A percentile compares a stretch with the other conserved stretches of the same genome.
Conservation (phyloP, 345 rosid genomes). For the Eucalyptus albens region DNA sequence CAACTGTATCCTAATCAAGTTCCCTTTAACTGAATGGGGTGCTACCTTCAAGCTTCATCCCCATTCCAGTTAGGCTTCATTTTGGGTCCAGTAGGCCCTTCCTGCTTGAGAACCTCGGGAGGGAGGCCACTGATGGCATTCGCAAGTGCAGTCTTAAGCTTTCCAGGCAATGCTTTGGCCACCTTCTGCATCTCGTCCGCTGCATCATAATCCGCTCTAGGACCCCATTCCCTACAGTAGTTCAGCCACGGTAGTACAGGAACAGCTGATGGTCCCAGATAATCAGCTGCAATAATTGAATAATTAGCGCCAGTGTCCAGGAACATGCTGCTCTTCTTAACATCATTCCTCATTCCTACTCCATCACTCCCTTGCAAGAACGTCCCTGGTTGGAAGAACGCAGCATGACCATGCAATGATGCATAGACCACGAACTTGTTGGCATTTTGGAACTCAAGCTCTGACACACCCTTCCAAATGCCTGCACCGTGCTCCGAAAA, state of each 20-base stretch:
- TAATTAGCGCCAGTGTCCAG: neutral
- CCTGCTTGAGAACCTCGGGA: neutral
- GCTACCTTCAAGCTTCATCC: neutral
- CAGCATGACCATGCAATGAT: slow-evolving; percentile 5
- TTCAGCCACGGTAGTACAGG: neutral
- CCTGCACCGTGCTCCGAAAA: neutral
- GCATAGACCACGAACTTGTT: slow-evolving; percentile 1
- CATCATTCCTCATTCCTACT: slow-evolving; percentile 1
- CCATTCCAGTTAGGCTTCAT: slow-evolving; percentile 3
- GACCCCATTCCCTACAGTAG: slow-evolving; percentile 8
- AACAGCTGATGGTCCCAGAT: neutral
- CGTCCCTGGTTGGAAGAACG: neutral
- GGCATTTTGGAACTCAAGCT: slow-evolving; percentile 1
- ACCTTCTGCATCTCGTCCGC: neutral
- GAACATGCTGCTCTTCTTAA: neutral
- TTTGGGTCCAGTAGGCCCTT: slow-evolving; percentile 8
- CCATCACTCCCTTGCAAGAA: slow-evolving; percentile 4
- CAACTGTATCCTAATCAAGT: neutral
- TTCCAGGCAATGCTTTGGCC: neutral
- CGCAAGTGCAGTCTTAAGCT: neutral
- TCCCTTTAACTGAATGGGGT: neutral
- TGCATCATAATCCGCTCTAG: neutral
- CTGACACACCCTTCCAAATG: neutral
- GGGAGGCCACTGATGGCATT: neutral
- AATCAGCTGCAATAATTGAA: neutral